These are phyloP conservation scores for Hevea brasiliensis DNA, from an alignment of 345 rosid species.

Conservation along the genomic window DNA sequence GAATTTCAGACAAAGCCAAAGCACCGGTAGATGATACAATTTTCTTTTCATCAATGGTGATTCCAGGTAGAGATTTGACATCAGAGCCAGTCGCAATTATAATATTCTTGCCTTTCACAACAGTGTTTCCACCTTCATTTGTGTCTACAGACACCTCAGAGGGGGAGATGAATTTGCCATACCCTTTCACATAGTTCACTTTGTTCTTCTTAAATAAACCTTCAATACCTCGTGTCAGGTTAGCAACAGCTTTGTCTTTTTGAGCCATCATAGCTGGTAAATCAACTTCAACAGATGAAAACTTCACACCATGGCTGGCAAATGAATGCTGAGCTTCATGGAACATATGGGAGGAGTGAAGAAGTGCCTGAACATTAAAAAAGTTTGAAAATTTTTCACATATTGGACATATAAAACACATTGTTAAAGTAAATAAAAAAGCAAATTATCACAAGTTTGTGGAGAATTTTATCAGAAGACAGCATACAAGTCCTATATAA, in stretches of 20 bases:
- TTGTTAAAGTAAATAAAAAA: no score
- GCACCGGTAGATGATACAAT: conserved; percentile 98
- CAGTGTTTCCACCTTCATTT: conserved; percentile 66
- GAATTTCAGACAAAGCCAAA: conserved; percentile 63
- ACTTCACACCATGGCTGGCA: conserved; percentile 79
- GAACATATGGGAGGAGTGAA: conserved; percentile 98
- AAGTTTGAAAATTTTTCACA: no score
- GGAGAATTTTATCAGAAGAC: no score
- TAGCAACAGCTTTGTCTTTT: conserved; percentile 86
- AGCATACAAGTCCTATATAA: no score
- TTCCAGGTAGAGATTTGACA: conserved; percentile 90
- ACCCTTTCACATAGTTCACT: conserved; percentile 89
- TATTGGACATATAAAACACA: no score
- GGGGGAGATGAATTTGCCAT: conserved; percentile 86
- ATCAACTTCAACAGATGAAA: conserved; percentile 89
- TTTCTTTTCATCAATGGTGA: conserved; percentile 88
- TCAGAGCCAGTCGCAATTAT: conserved; percentile 94
- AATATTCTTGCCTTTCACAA: conserved; percentile 86
- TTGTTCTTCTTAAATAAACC: conserved; percentile 97
- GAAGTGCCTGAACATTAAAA: conserved; percentile 67
- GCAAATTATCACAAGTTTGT: no score
- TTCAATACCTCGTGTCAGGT: conserved; percentile 85
- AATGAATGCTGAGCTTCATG: conserved; percentile 91
- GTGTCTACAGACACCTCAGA: conserved; percentile 87
- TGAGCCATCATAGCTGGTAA: conserved; percentile 94